Evolutionary conservation across 2,329 filamentous ascomycete genomes (phyloP).

Genomic region (Tolypocladium amazonense): DNA sequence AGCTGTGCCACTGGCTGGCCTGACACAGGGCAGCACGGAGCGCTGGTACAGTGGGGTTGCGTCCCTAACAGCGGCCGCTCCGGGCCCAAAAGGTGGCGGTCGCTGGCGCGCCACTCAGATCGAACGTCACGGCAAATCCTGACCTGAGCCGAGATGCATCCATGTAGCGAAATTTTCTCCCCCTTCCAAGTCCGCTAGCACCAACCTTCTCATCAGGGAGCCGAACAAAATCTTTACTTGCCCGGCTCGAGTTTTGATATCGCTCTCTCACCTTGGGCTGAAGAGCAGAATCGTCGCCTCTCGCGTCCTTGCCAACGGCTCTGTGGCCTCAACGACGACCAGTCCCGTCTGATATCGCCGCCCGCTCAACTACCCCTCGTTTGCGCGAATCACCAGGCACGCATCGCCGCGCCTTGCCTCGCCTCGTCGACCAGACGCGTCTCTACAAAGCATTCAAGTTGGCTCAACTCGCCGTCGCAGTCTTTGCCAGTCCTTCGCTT

Average conservation of each 20-base stretch:
- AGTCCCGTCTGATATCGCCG: background rate
- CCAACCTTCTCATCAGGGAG: background rate
- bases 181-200: background rate
- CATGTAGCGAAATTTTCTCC: background rate
- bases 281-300: background rate
- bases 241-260: background rate
- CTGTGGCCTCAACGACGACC: background rate
- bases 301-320: background rate
- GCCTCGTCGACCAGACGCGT: conserved; percentile 1
- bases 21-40: background rate
- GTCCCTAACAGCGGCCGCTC: background rate
- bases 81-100: background rate
- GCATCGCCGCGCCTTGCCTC: background rate
- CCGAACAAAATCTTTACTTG: background rate
- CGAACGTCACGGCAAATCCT: background rate
- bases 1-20: background rate
- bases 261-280: background rate
- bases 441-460: conserved; percentile 66
- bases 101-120: background rate
- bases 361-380: background rate
- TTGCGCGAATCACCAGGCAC: background rate
- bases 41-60: background rate
- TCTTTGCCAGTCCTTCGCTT: conserved; percentile 71
- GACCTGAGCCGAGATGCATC: background rate
- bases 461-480: conserved; percentile 69